A percentile compares a stretch with the other conserved stretches of the same genome.
Conservation (phyloP, 352 stramenopile species). For the Blastocystis sp. region DNA sequence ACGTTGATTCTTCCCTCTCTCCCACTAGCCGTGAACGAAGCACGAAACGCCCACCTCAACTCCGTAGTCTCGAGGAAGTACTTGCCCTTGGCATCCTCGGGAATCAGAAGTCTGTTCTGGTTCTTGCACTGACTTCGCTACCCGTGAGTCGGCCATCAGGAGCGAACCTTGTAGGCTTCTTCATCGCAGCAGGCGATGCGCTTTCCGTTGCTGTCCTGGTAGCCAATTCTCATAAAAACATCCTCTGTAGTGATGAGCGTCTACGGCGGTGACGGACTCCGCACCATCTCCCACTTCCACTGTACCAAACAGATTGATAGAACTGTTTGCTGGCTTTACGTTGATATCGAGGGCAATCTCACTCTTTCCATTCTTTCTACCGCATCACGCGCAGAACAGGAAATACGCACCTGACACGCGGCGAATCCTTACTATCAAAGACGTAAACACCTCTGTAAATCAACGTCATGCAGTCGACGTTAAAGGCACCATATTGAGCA, state of each 20-base stretch:
- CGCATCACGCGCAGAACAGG: background rate
- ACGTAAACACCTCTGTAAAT: slow-evolving; percentile 64
- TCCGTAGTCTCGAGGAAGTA: slow-evolving; percentile 11
- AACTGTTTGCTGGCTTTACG: slow-evolving; percentile 17
- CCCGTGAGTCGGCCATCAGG: background rate
- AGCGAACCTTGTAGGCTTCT: slow-evolving; percentile 37
- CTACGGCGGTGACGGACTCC: background rate
- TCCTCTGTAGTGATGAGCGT: slow-evolving; percentile 63
- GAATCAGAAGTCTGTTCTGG: slow-evolving; percentile 27
- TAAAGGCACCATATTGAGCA: slow-evolving; percentile 21
- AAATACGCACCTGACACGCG: background rate
- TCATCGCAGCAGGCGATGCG: slow-evolving; percentile 70
- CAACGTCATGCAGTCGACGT: slow-evolving; percentile 37
- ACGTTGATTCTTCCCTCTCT: slow-evolving; percentile 22
- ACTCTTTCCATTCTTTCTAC: slow-evolving; percentile 52
- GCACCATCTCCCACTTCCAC: slow-evolving; percentile 17
- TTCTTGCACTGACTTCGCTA: slow-evolving; percentile 60
- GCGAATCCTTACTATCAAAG: slow-evolving; percentile 46
- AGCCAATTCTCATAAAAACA: slow-evolving; percentile 67
- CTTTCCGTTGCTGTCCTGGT: slow-evolving; percentile 16
- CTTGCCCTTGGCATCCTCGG: background rate
- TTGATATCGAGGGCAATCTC: slow-evolving; percentile 58
- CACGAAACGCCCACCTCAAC: background rate
- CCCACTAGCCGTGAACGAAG: background rate
- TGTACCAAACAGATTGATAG: slow-evolving; percentile 3